Conservation (phyloP, 306 rosid genomes). For the Luffa aegyptiaca region DNA sequence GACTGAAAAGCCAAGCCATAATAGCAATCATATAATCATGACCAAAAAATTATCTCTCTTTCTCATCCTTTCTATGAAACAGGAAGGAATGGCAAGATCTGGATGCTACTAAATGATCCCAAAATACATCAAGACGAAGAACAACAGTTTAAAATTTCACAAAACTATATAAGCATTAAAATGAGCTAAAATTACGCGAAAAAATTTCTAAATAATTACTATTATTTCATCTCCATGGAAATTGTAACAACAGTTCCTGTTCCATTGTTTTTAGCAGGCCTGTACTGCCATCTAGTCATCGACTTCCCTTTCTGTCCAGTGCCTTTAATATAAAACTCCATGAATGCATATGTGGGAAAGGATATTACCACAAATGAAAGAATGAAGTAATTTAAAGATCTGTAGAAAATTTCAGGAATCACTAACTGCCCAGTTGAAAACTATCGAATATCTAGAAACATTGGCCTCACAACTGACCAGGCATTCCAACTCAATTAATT, state of each 20-base stretch:
- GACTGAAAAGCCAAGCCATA: neutral
- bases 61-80: too few relatives aligned
- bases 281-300: too few relatives aligned
- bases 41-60: neutral
- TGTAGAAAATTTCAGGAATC: neutral
- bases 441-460: neutral
- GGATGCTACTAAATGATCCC: neutral
- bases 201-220: too few relatives aligned
- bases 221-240: too few relatives aligned
- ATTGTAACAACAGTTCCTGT: too few relatives aligned
- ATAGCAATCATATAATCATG: neutral
- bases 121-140: neutral
- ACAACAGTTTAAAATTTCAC: neutral
- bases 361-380: too few relatives aligned
- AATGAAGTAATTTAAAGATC: neutral
- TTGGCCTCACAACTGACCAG: neutral
- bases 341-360: too few relatives aligned
- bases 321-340: too few relatives aligned
- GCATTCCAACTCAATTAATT: neutral
- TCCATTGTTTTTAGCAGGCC: too few relatives aligned
- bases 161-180: too few relatives aligned
- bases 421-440: neutral
- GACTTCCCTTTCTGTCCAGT: too few relatives aligned
- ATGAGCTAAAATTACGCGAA: too few relatives aligned
- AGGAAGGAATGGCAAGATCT: neutral